phyloP scores from a whole-genome alignment of 805 yeast genomes.

The Tetrapisispora taiwanensis region DNA sequence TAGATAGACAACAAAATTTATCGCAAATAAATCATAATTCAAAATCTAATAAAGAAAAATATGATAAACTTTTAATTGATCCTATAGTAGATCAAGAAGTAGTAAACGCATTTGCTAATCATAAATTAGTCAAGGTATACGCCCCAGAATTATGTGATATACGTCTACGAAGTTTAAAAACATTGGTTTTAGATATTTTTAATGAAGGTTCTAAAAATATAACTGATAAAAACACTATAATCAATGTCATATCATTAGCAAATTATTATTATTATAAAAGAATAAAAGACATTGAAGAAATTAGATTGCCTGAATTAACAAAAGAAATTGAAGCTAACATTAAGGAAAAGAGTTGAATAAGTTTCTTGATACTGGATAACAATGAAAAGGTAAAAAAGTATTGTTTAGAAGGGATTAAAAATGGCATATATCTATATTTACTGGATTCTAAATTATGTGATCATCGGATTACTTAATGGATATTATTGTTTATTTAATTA shows the following conservation, averaged over 20 bases:
- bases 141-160: slow-evolving; percentile 16
- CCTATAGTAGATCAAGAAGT: slow-evolving; percentile 22
- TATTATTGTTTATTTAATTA: neutral
- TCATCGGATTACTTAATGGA: too few relatives aligned
- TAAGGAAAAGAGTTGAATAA: too few relatives aligned
- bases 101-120: slow-evolving; percentile 14
- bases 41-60: slow-evolving; percentile 10
- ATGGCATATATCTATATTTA: neutral
- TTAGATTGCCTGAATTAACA: slow-evolving; percentile 15
- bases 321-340: neutral
- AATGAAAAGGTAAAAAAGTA: too few relatives aligned
- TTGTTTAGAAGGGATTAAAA: too few relatives aligned
- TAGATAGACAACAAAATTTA: slow-evolving; percentile 22
- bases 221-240: slow-evolving; percentile 4
- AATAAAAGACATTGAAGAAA: slow-evolving; percentile 15
- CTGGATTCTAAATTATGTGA: too few relatives aligned
- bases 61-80: slow-evolving; percentile 12
- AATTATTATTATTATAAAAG: slow-evolving; percentile 22
- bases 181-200: slow-evolving; percentile 17
- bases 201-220: slow-evolving; percentile 8
- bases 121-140: slow-evolving; percentile 17
- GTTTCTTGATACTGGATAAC: too few relatives aligned
- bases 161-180: slow-evolving; percentile 17
- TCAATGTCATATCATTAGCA: slow-evolving; percentile 20
- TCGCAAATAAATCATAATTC: slow-evolving; percentile 5